Base-by-base conservation (phyloP, 2,329 filamentous ascomycete species). In the Ophiostoma pallidulum region DNA sequence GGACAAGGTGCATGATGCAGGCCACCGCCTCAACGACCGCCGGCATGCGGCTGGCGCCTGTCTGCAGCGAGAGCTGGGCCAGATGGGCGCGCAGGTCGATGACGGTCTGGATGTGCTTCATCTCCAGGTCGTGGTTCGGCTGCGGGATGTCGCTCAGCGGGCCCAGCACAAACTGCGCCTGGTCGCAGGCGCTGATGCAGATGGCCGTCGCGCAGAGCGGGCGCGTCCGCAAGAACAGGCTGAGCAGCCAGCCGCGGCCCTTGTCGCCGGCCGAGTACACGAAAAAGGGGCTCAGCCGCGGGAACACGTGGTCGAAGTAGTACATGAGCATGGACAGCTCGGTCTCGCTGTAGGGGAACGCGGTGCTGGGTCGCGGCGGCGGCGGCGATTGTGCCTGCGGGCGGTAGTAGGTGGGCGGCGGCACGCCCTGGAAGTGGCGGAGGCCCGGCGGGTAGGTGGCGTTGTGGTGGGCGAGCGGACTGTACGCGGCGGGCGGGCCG, bases 291-390 rank as follows among this genome's bases (percentile, higher is more conserved):
- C 24, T 31, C 10, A 50, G 16, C 9, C 48, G 48, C 14, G 44
- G 43, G 38, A 50, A 50, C 18, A 50, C 43, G 14, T 50, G 48
- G 43, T 50, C 48, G 26, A 50, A 50, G 43, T 50, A 50, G 39
- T 50, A 50, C 43, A 50, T 50, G 19, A 50, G 38, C 26, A 46
- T 19, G 0, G 38, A 42, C 4, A 50, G n/a, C 19, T 50, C 48
- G 2, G 35, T 43, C 20, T 50, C 48, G 43, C 43, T 50, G 43
- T 50, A 45, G 20, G 42, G 24, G 2, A 41, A 37, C 6, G 18
- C 33, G 12, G 26, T 16, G 31, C 31, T 14, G 4, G 31, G 19
- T 10, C 26, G 38, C 16, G 19, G 7, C 18, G 8, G 18, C 16
- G 36, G 26, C 7, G 28, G 31, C 9, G n/a, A 37, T 38, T 32